These are phyloP conservation scores for Circinella minor DNA, from an alignment of 371 early-diverging fungal genomes.

Conservation along the genomic window DNA sequence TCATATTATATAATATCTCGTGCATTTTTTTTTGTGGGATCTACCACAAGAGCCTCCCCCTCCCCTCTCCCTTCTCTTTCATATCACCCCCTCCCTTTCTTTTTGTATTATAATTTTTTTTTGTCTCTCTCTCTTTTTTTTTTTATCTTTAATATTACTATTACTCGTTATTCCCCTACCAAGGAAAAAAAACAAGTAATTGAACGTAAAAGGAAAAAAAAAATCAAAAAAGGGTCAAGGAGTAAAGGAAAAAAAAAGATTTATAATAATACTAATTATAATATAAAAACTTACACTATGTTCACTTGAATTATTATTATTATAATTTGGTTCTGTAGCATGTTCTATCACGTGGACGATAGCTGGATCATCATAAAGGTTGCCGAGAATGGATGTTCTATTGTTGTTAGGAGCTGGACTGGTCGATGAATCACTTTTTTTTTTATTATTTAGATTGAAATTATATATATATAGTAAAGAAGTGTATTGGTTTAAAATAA, in stretches of 20 bases:
- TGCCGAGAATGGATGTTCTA: slow-evolving; percentile 22
- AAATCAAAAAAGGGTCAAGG: too few species aligned
- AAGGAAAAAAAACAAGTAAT: too few species aligned
- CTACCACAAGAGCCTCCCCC: too few species aligned
- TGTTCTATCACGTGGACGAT: slow-evolving; percentile 29
- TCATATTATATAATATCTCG: too few species aligned
- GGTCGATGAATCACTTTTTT: background rate
- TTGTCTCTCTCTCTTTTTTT: too few species aligned
- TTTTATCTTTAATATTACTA: too few species aligned
- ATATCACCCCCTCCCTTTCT: too few species aligned
- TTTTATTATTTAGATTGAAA: background rate
- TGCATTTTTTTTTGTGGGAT: too few species aligned
- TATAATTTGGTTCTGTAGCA: background rate
- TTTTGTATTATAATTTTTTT: too few species aligned
- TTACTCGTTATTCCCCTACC: too few species aligned
- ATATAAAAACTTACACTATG: background rate
- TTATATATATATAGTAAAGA: background rate
- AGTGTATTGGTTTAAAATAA: too few species aligned
- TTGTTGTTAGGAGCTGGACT: background rate
- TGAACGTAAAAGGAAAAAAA: background rate
- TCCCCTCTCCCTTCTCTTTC: too few species aligned
- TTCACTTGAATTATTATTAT: background rate
- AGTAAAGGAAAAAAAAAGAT: background rate
- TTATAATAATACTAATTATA: background rate
- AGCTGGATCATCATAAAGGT: slow-evolving; percentile 39